Conservation (phyloP, 2,329 filamentous ascomycete species). For the Meredithiella fracta region DNA sequence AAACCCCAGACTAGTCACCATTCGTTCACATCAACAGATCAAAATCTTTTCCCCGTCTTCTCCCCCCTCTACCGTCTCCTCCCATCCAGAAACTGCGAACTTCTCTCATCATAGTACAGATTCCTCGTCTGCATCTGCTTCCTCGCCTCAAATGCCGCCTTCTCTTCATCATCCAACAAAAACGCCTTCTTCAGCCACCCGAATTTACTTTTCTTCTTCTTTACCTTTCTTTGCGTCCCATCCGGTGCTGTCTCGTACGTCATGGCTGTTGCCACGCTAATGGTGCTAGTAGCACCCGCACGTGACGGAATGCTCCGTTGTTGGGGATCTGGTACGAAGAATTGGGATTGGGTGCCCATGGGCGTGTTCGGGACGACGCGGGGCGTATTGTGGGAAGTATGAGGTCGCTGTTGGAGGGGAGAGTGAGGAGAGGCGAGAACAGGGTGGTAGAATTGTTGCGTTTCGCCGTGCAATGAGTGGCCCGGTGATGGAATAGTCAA, state of each 20-base stretch:
- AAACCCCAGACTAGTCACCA: not conserved
- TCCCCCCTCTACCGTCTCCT: constrained; percentile 18
- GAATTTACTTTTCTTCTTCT: constrained; percentile 52
- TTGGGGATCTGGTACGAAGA: constrained; percentile 19
- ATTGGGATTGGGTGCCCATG: constrained; percentile 17
- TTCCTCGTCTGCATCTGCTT: constrained; percentile 29
- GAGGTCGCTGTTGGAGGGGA: constrained; percentile 42
- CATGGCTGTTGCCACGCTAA: constrained; percentile 37
- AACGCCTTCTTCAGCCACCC: constrained; percentile 55
- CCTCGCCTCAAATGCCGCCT: constrained; percentile 40
- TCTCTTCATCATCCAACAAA: constrained; percentile 46
- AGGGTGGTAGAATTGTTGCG: constrained; percentile 40
- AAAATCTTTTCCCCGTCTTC: not conserved
- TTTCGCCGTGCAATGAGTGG: constrained; percentile 23
- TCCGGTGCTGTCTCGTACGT: constrained; percentile 24
- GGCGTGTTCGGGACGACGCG: constrained; percentile 7
- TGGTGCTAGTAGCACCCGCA: constrained; percentile 37
- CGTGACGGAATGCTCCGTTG: constrained; percentile 35
- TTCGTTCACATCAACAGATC: not conserved
- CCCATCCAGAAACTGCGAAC: constrained; percentile 40
- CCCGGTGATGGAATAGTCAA: not conserved
- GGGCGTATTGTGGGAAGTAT: constrained; percentile 28
- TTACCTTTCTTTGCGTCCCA: constrained; percentile 27
- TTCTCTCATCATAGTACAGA: constrained; percentile 33
- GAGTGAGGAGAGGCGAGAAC: constrained; percentile 48